These are phyloP conservation scores for Coemansia sp. DNA, from an alignment of 192 early-diverging fungal genomes.

Conservation along the genomic window DNA sequence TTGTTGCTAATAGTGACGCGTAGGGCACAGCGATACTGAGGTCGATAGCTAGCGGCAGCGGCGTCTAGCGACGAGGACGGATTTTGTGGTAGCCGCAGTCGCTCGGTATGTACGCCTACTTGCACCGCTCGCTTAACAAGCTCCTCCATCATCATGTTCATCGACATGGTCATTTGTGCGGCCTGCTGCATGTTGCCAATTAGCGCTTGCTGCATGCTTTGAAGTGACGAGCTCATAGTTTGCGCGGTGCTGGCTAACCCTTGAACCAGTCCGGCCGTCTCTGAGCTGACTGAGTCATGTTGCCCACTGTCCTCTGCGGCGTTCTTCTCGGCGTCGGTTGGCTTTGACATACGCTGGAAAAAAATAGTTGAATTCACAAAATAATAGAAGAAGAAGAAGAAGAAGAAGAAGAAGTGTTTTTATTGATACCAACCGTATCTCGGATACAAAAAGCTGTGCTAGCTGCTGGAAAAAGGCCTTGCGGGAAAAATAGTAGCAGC, in stretches of 20 bases:
- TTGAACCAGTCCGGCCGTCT: conserved; percentile 1
- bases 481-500: too few relatives aligned
- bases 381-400: too few relatives aligned
- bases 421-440: too few relatives aligned
- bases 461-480: too few relatives aligned
- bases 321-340: background rate
- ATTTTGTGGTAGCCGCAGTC: background rate
- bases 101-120: conserved; percentile 32
- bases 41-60: background rate
- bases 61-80: background rate
- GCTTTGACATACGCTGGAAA: background rate
- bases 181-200: conserved; percentile 53
- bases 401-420: too few relatives aligned
- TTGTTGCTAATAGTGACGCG: conserved; percentile 20
- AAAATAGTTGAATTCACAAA: background rate
- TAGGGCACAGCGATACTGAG: conserved; percentile 9
- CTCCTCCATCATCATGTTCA: conserved; percentile 58
- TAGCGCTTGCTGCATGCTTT: conserved; percentile 44
- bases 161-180: conserved; percentile 48
- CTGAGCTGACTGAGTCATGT: background rate
- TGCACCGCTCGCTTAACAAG: conserved; percentile 42
- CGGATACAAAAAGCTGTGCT: too few relatives aligned
- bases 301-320: background rate
- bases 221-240: conserved; percentile 40
- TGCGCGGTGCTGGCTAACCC: conserved; percentile 39